These are phyloP conservation scores for Paraphaeosphaeria sporulosa DNA, from an alignment of 2,329 filamentous ascomycete species.

Conservation along the genomic window DNA sequence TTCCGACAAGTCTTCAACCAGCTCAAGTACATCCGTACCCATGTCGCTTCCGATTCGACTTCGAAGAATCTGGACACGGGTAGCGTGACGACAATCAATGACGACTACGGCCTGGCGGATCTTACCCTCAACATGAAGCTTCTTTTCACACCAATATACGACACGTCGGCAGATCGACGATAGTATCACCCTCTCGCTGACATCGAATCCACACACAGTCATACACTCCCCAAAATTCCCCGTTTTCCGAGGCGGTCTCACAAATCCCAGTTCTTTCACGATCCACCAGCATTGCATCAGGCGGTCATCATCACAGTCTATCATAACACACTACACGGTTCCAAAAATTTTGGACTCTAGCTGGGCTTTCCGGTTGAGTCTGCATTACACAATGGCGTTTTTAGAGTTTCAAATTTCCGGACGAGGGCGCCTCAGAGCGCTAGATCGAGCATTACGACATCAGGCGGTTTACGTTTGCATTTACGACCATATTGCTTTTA, in stretches of 20 bases:
- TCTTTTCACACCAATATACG: slow-evolving; percentile 67
- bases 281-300: slow-evolving; percentile 19
- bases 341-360: slow-evolving; percentile 23
- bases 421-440: slow-evolving; percentile 18
- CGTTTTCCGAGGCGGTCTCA: background rate
- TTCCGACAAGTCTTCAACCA: slow-evolving; percentile 68
- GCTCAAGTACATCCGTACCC: slow-evolving; percentile 66
- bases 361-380: slow-evolving; percentile 23
- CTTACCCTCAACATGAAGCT: slow-evolving; percentile 75
- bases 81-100: slow-evolving; percentile 72
- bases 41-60: slow-evolving; percentile 69
- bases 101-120: slow-evolving; percentile 69
- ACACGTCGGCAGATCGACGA: slow-evolving; percentile 16
- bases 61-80: slow-evolving; percentile 72
- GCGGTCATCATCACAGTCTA: slow-evolving; percentile 13
- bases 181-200: background rate
- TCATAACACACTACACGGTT: slow-evolving; percentile 22
- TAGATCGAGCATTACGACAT: slow-evolving; percentile 27
- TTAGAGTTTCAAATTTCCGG: slow-evolving; percentile 21
- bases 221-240: background rate
- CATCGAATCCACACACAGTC: background rate
- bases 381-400: slow-evolving; percentile 43
- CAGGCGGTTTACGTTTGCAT: slow-evolving; percentile 29
- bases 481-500: slow-evolving; percentile 27
- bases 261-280: slow-evolving; percentile 11